These are phyloP conservation scores for Inosperma sp. DNA, from an alignment of 768 basidiomycete genomes.

Conservation along the genomic window DNA sequence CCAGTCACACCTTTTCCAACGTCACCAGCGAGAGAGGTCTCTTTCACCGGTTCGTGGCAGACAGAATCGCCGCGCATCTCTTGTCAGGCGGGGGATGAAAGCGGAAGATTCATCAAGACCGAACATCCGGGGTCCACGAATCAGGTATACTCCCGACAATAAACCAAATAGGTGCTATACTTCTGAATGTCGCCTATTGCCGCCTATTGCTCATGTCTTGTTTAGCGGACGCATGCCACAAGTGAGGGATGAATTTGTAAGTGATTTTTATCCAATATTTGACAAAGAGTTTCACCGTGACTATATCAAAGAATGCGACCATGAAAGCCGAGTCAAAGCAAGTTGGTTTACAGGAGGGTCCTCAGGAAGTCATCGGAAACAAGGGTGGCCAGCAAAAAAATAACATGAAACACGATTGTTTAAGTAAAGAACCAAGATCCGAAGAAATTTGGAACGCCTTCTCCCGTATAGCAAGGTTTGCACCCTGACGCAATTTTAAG, in stretches of 20 bases:
- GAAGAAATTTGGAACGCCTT: conserved; percentile 34
- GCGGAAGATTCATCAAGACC: neutral
- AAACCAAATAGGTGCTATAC: too few relatives aligned
- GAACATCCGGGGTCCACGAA: conserved; percentile 1
- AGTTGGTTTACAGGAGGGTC: too few relatives aligned
- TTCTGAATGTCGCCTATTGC: too few relatives aligned
- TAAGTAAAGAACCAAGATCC: neutral
- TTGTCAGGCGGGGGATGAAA: neutral
- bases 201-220: too few relatives aligned
- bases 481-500: conserved; percentile 12
- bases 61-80: neutral
- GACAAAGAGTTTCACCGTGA: too few relatives aligned
- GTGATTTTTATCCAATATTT: too few relatives aligned
- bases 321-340: too few relatives aligned
- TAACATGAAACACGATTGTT: neutral
- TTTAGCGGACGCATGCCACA: too few relatives aligned
- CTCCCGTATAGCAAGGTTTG: conserved; percentile 37
- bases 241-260: too few relatives aligned
- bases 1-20: conserved; percentile 42
- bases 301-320: too few relatives aligned
- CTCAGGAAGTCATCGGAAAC: neutral
- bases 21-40: conserved; percentile 13
- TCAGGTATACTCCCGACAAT: too few relatives aligned
- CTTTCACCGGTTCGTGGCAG: neutral
- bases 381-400: neutral